These are phyloP conservation scores for Sclerotinia glacialis DNA, from an alignment of 2,329 filamentous ascomycete genomes.

Conservation along the genomic window DNA sequence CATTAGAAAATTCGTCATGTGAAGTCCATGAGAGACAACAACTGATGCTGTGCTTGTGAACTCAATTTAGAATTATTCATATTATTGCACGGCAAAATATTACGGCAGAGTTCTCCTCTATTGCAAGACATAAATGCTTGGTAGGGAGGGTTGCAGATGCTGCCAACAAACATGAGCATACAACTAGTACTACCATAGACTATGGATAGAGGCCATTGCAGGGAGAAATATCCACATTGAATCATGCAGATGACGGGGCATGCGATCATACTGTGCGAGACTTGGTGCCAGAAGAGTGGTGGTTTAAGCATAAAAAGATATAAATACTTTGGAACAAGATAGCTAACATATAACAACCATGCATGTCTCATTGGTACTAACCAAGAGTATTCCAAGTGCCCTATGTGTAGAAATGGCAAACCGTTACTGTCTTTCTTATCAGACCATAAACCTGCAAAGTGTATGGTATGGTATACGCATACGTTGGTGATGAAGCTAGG, in stretches of 20 bases:
- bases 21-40: constrained; percentile 6
- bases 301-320: neutral
- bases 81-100: neutral
- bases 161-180: neutral
- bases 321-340: neutral
- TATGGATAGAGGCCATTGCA: neutral
- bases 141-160: neutral
- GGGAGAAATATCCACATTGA: neutral
- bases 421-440: neutral
- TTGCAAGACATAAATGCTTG: neutral
- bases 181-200: neutral
- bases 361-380: constrained; percentile 9
- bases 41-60: constrained; percentile 19
- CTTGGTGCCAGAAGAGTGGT: neutral
- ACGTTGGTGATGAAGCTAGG: neutral
- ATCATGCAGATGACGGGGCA: neutral
- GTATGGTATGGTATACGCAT: neutral
- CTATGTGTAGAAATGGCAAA: neutral
- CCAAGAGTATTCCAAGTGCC: neutral
- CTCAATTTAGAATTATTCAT: neutral
- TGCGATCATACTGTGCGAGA: neutral
- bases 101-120: neutral
- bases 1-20: neutral
- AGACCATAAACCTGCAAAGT: neutral
- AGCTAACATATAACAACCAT: neutral